Evolutionary conservation across 78 protist genomes (phyloP), one percentile per base, ranked within the genome.

Genomic region (Dictyostelium purpureum): DNA sequence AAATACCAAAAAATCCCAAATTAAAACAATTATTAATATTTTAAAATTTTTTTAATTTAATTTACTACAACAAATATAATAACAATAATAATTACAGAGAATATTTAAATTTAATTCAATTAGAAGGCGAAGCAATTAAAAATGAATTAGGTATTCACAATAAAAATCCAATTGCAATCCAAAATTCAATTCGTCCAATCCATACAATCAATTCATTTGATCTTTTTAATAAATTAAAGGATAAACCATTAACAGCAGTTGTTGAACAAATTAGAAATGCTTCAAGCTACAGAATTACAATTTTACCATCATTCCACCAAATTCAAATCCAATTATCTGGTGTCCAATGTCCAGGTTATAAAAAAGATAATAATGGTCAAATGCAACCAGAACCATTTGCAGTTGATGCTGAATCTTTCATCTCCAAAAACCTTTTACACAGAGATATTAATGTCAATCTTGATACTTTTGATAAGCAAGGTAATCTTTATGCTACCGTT

Each of bases 381-480:
- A 82, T 82, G 90, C 70, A 45, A 51, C 89, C 89, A 49, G 90
- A 82, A 28, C 80, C 90, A 63, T 67, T 54, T 31, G 79, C 82
- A 6, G 45, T 73, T 12, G 82, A 73, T 6, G 92, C 83, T 10
- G 92, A 85, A 49, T 37, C 74, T 4, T 73, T 85, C 24, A 67
- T 85, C 57, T 38, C 31, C 0, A 85, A 83, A 21, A 73, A 78
- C 51, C 40, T 81, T 12, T 40, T 92, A 11, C 78, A 92, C 70
- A 66, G 95, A 56, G 95, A 92, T 40, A 69, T 83, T 47, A 21
- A 28, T 26, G 24, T 92, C 40, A 75, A 83, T 28, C 63, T 92
- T 42, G 95, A 92, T 49, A 87, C 93, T 21, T 47, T 73, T 37
- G 95, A 92, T 47, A 92, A 92, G 37, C 71, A 59, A 47, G 77